Percentiles rank a stretch among this genome's conserved stretches.
Evolutionary conservation across 2,329 filamentous ascomycete genomes (phyloP).

Genomic region (Phyllosticta ampelicida): DNA sequence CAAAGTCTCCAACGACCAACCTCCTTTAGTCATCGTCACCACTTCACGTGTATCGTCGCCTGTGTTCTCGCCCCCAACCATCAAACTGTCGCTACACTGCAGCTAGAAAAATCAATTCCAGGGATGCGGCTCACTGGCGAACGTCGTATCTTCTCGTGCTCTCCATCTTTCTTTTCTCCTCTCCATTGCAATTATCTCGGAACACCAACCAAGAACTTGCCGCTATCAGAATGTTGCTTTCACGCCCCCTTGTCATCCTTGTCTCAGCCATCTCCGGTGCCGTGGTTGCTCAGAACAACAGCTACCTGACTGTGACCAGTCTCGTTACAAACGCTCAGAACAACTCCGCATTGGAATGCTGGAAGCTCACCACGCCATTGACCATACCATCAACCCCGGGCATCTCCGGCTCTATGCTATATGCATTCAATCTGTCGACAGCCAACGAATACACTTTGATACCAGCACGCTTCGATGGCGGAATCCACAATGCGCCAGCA

Average conservation of each 20-base stretch:
- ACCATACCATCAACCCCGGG: slow-evolving; percentile 19
- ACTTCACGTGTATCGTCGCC: not conserved
- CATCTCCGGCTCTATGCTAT: slow-evolving; percentile 18
- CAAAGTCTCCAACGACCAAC: not conserved
- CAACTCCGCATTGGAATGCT: slow-evolving; percentile 25
- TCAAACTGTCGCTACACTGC: not conserved
- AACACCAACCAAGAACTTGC: not conserved
- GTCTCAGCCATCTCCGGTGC: not conserved
- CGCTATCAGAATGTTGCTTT: not conserved
- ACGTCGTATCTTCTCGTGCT: not conserved
- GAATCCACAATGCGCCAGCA: slow-evolving; percentile 23
- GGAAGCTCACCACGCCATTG: slow-evolving; percentile 22
- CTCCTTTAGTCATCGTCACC: not conserved
- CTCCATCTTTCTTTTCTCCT: not conserved
- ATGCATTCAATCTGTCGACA: slow-evolving; percentile 8
- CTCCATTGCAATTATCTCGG: not conserved
- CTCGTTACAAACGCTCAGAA: slow-evolving; percentile 22
- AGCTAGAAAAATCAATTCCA: not conserved
- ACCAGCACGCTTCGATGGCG: slow-evolving; percentile 24
- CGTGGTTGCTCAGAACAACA: not conserved
- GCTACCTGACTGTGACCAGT: slow-evolving; percentile 21
- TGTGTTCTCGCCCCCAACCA: not conserved
- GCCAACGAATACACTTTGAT: slow-evolving; percentile 22
- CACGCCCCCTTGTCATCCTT: too few relatives aligned
- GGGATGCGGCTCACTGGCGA: not conserved